phyloP scores from a whole-genome alignment of 139 green algal genomes.

The Coelastrella sp. region DNA sequence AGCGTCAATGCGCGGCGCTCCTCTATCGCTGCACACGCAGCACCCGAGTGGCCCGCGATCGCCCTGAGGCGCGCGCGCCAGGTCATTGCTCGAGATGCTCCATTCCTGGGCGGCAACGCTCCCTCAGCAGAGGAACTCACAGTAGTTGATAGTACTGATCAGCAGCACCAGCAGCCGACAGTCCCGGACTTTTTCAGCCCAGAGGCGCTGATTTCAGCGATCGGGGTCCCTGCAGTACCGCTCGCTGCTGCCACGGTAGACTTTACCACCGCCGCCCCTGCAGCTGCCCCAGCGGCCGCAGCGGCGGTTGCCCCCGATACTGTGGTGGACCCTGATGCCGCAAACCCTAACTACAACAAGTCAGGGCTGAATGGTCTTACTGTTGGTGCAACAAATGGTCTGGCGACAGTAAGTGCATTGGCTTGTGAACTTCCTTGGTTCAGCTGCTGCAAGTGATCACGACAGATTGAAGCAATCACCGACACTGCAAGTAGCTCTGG shows the following conservation, averaged over 20 bases:
- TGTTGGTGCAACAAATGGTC: neutral
- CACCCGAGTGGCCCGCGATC: neutral
- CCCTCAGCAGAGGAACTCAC: neutral
- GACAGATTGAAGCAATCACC: too few species aligned
- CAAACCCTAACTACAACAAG: constrained; percentile 37
- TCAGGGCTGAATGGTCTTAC: constrained; percentile 59
- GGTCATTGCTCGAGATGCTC: neutral
- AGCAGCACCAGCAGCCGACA: neutral
- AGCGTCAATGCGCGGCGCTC: neutral
- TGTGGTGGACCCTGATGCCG: constrained; percentile 6
- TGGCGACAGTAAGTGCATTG: neutral
- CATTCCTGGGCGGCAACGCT: neutral
- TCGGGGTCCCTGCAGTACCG: neutral
- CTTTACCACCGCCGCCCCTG: neutral
- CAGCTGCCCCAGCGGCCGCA: neutral
- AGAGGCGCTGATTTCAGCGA: neutral
- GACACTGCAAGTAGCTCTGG: too few species aligned
- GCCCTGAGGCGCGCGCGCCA: neutral
- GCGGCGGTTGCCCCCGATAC: neutral
- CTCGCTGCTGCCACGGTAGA: neutral
- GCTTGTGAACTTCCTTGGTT: neutral
- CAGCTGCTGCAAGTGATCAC: neutral
- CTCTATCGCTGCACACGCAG: neutral
- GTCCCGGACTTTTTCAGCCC: neutral
- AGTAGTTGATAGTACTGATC: neutral